Evolutionary conservation across 2,329 filamentous ascomycete genomes (phyloP).

Genomic region (Cladorrhinum sp.): DNA sequence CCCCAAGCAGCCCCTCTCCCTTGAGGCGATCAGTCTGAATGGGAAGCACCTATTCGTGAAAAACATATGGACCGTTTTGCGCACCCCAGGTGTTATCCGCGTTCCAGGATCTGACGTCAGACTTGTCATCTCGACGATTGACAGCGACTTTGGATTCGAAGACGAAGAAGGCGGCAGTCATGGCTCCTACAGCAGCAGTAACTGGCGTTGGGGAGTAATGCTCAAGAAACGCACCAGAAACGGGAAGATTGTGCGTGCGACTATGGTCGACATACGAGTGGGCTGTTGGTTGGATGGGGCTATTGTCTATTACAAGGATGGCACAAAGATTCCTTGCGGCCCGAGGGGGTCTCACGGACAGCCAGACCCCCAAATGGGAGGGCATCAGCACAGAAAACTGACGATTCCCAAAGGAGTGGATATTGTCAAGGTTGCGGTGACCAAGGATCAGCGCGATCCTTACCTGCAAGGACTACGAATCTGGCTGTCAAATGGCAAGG

Average conservation of each 20-base stretch:
- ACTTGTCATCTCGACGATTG: conserved; percentile 38
- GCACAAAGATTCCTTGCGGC: conserved; percentile 42
- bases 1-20: conserved; percentile 27
- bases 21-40: conserved; percentile 40
- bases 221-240: conserved; percentile 31
- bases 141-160: too few relatives aligned
- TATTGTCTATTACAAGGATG: conserved; percentile 44
- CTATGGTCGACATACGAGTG: conserved; percentile 43
- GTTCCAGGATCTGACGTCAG: conserved; percentile 39
- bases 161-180: too few relatives aligned
- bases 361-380: conserved; percentile 27
- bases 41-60: conserved; percentile 34
- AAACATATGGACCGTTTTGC: conserved; percentile 36
- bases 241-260: conserved; percentile 37
- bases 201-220: conserved; percentile 32
- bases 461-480: conserved; percentile 13
- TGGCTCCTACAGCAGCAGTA: too few relatives aligned
- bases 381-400: conserved; percentile 31
- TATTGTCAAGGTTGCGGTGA: conserved; percentile 33
- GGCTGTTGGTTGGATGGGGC: conserved; percentile 44
- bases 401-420: conserved; percentile 25
- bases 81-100: conserved; percentile 32
- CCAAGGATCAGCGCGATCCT: not conserved
- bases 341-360: conserved; percentile 22
- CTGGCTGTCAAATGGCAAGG: conserved; percentile 21